Conservation (phyloP, 1,284 basidiomycete species). For the Boletus smithii region DNA sequence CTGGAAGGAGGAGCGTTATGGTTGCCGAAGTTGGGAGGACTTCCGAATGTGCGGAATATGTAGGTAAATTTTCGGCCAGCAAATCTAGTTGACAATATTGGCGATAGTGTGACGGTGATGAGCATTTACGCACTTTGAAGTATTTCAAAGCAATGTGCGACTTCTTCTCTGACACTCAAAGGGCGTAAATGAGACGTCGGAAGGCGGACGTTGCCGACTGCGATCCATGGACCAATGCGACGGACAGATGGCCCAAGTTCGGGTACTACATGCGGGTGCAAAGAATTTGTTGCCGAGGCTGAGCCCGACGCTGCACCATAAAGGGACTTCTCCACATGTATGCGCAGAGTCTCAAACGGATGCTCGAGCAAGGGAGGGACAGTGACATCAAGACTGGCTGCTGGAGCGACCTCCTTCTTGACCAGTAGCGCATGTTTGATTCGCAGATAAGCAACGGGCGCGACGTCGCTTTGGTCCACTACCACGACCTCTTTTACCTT, state of each 20-base stretch:
- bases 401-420: slow-evolving; percentile 12
- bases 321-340: slow-evolving; percentile 15
- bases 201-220: slow-evolving; percentile 53
- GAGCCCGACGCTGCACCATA: neutral
- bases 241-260: slow-evolving; percentile 25
- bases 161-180: slow-evolving; percentile 62
- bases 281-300: neutral
- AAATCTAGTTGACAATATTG: slow-evolving; percentile 14
- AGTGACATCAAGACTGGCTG: slow-evolving; percentile 15
- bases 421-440: slow-evolving; percentile 56
- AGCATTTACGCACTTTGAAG: slow-evolving; percentile 48
- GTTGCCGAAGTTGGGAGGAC: slow-evolving; percentile 65
- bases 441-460: slow-evolving; percentile 85
- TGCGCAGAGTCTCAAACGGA: slow-evolving; percentile 28
- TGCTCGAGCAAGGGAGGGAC: slow-evolving; percentile 56
- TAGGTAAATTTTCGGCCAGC: slow-evolving; percentile 9
- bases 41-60: neutral
- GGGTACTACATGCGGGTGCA: neutral
- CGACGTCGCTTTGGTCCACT: slow-evolving; percentile 72
- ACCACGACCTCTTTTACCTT: slow-evolving; percentile 68
- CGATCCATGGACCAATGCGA: slow-evolving; percentile 49
- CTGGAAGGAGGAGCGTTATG: slow-evolving; percentile 82
- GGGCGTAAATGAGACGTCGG: slow-evolving; percentile 23
- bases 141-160: slow-evolving; percentile 55
- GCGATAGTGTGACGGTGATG: neutral